Evolutionary conservation across 805 yeast genomes (phyloP).

Genomic region (Monosporozyma yasuniensis): DNA sequence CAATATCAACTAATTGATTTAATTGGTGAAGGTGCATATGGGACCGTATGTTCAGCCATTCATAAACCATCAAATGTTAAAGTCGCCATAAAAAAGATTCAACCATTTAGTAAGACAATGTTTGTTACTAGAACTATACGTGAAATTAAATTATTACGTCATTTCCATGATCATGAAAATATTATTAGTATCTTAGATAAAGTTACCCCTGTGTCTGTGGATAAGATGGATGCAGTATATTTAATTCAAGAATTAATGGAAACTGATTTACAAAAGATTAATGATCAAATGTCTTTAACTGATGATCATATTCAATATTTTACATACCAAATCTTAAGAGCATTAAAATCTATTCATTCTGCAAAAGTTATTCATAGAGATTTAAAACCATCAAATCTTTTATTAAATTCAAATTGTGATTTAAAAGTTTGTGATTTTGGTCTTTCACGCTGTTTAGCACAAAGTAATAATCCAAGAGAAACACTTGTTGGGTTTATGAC

Average conservation of each 20-base stretch:
- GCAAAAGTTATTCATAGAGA: constrained; percentile 72
- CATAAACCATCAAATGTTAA: constrained; percentile 50
- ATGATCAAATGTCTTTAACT: constrained; percentile 34
- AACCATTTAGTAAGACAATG: constrained; percentile 57
- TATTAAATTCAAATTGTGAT: constrained; percentile 63
- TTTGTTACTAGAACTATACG: constrained; percentile 63
- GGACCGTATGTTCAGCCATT: constrained; percentile 62
- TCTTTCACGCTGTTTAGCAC: constrained; percentile 47
- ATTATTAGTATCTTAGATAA: constrained; percentile 58
- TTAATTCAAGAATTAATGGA: constrained; percentile 74
- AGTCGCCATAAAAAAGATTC: constrained; percentile 73
- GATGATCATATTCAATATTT: constrained; percentile 67
- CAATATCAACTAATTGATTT: constrained; percentile 51
- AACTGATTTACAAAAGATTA: constrained; percentile 57
- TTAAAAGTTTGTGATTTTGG: constrained; percentile 76
- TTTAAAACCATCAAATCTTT: constrained; percentile 62
- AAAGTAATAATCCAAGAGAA: constrained; percentile 34
- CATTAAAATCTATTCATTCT: constrained; percentile 60
- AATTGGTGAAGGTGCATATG: constrained; percentile 78
- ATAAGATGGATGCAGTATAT: constrained; percentile 62
- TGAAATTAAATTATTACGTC: constrained; percentile 56
- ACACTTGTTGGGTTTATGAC: constrained; percentile 50
- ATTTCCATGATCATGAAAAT: constrained; percentile 62
- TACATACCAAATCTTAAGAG: constrained; percentile 60
- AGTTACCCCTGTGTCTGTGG: constrained; percentile 51